phyloP scores from a whole-genome alignment of 2,329 filamentous ascomycete genomes.

The Colletotrichum zoysiae region DNA sequence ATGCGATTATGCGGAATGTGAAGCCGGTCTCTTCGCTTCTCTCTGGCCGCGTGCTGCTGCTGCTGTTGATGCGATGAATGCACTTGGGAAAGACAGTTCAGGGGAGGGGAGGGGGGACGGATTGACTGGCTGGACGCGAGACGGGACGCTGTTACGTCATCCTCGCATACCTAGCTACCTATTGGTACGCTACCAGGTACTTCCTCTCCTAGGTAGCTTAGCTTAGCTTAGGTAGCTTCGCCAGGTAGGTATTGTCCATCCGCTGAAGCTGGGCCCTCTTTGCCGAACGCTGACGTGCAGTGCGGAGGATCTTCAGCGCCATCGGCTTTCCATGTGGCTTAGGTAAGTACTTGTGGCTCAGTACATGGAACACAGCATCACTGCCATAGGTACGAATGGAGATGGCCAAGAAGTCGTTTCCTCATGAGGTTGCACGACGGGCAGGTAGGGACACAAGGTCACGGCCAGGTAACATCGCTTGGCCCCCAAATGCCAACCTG shows the following conservation, averaged over 20 bases:
- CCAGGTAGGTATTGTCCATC: neutral
- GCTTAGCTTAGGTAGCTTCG: neutral
- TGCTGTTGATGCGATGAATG: neutral
- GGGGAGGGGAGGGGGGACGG: conserved; percentile 2
- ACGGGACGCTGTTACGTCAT: conserved; percentile 23
- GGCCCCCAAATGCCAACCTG: neutral
- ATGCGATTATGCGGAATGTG: neutral
- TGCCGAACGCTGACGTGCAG: neutral
- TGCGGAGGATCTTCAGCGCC: neutral
- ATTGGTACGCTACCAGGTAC: too few relatives aligned
- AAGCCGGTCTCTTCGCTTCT: neutral
- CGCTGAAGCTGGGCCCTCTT: neutral
- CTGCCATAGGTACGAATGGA: neutral
- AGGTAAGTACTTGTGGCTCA: neutral
- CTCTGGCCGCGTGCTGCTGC: neutral
- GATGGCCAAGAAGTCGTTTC: too few relatives aligned
- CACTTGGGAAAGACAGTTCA: neutral
- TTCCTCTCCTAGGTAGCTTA: too few relatives aligned
- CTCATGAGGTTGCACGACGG: too few relatives aligned
- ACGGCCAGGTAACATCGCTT: conserved; percentile 12
- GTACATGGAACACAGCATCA: neutral
- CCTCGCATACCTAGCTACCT: neutral
- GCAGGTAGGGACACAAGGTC: neutral
- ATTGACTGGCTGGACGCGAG: conserved; percentile 14
- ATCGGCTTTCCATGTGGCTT: neutral